Evolutionary conservation across 116 monocot species (phyloP), one percentile per base, ranked within the genome.

Genomic region (Cymodocea nodosa): DNA sequence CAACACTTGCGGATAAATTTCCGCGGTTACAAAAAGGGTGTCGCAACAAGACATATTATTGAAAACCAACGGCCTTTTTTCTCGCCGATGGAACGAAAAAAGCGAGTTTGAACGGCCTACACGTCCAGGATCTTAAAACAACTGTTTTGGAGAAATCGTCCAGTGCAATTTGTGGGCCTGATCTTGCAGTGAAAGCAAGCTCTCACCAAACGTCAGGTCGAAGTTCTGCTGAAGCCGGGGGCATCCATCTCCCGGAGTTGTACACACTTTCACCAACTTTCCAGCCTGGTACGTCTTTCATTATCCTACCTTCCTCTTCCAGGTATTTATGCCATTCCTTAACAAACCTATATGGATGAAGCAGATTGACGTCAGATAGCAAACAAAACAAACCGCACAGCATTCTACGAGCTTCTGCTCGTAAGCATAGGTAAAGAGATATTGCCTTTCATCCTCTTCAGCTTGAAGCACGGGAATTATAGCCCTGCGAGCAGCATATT

Each of bases 241-340:
- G 74, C 74, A 74, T 74, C 74, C 74, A 74, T 37, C 68, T 51
- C 17, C 74, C 74, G 23, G 74, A 74, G 60, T 74, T 68, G 68
- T 74, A 74, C 24, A 74, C 74, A 24, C 54, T 74, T 68, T 74
- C 74, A 6, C 74, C 74, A 18, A 74, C 74, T 58, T 74, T 74
- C 74, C 74, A 74, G 25, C 74, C 74, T 39, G 74, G 74, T 20
- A 74, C 74, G 54, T 74, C 68, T 50, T 74, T 74, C 74, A 74
- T 74, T 51, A 74, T 74, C 58, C 74, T 67, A n/a, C 68, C 74
- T 60, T 74, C 74, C 53, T 74, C 74, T 60, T 74, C 74, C 53
- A 74, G 68, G 62, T 74, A 62, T 61, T 74, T 74, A 18, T 68
- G 60, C 74, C 74, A 74, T 62, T 74, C 74, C 54, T 74, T 74